Conservation (phyloP, 2,329 filamentous ascomycete species). For the Penicillium psychrosexuale region DNA sequence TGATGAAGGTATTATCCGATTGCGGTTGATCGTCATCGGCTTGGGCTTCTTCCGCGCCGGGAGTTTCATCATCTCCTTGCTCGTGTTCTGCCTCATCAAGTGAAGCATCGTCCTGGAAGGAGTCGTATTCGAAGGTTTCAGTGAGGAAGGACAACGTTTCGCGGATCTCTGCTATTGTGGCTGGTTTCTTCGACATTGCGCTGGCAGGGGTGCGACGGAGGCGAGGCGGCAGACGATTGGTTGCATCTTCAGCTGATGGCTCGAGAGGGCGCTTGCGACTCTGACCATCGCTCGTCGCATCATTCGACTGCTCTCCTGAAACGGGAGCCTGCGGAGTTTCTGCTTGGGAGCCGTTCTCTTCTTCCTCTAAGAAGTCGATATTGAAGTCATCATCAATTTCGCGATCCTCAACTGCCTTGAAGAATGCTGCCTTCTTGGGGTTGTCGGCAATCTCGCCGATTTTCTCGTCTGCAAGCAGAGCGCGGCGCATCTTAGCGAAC, state of each 20-base stretch:
- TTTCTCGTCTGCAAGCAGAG: constrained; percentile 81
- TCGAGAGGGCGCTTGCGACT: constrained; percentile 45
- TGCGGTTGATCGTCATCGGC: constrained; percentile 22
- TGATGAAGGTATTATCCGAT: constrained; percentile 27
- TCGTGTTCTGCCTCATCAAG: constrained; percentile 40
- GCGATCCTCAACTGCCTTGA: constrained; percentile 82
- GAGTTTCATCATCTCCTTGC: constrained; percentile 19
- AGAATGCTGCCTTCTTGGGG: constrained; percentile 83
- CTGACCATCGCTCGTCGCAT: constrained; percentile 21
- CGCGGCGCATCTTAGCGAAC: constrained; percentile 87
- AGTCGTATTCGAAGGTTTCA: constrained; percentile 60
- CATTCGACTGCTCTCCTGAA: constrained; percentile 21
- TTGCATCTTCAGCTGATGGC: constrained; percentile 40
- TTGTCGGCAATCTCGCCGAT: constrained; percentile 87
- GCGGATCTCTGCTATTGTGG: constrained; percentile 74
- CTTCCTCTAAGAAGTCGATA: constrained; percentile 65
- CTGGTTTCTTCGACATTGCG: constrained; percentile 61
- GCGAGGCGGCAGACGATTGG: constrained; percentile 57
- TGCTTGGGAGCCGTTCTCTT: constrained; percentile 42
- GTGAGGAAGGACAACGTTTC: constrained; percentile 80
- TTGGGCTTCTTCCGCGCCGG: constrained; percentile 18
- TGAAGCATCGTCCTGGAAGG: constrained; percentile 53
- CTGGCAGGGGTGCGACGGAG: constrained; percentile 59
- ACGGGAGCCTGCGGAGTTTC: constrained; percentile 26
- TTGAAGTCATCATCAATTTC: constrained; percentile 69